phyloP scores from a whole-genome alignment of 306 rosid genomes.

The Lagenaria siceraria region DNA sequence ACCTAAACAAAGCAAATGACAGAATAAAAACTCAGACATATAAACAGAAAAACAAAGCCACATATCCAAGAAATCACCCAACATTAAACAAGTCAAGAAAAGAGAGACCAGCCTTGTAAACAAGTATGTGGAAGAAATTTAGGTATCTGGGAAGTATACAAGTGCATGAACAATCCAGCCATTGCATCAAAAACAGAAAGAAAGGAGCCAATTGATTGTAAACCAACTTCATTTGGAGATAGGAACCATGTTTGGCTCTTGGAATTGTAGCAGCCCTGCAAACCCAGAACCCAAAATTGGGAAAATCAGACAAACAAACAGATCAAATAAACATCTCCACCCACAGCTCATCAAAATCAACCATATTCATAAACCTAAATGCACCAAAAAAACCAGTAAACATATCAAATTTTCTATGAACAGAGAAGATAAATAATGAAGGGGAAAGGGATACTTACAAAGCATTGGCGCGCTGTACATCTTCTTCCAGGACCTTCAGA shows the following conservation, averaged over 20 bases:
- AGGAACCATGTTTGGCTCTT: constrained; percentile 34
- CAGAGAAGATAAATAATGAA: neutral
- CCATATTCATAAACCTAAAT: neutral
- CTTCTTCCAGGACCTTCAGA: constrained; percentile 60
- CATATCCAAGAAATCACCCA: neutral
- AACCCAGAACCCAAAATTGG: constrained; percentile 8
- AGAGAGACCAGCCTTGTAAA: constrained; percentile 37
- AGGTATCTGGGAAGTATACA: constrained; percentile 44
- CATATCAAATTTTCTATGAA: neutral
- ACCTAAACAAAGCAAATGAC: constrained; percentile 30
- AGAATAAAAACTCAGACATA: constrained; percentile 1
- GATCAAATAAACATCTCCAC: constrained; percentile 4
- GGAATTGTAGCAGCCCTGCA: constrained; percentile 73
- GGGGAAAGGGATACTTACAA: constrained; percentile 30
- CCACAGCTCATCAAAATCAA: neutral
- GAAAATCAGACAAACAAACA: constrained; percentile 8
- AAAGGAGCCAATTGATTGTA: constrained; percentile 52
- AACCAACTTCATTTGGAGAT: constrained; percentile 63
- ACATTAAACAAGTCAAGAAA: neutral
- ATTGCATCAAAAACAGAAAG: constrained; percentile 38
- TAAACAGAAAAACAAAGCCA: constrained; percentile 16
- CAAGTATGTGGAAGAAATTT: constrained; percentile 49
- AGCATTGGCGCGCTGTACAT: constrained; percentile 64
- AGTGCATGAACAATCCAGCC: constrained; percentile 56
- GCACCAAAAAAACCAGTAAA: neutral